Evolutionary conservation across 441 rosid species (phyloP).

Genomic region (Corymbia citriodora): DNA sequence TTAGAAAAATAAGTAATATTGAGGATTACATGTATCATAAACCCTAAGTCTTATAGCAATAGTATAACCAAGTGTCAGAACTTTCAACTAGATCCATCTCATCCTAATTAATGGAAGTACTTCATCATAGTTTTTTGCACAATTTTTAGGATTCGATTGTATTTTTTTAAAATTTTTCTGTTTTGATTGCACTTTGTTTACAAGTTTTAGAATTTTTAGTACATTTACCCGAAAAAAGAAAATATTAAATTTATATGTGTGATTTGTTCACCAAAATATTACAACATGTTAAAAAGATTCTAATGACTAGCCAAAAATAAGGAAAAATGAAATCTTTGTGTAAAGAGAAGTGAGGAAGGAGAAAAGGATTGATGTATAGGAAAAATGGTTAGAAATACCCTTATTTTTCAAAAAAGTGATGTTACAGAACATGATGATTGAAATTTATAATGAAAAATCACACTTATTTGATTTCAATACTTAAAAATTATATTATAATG

Average conservation of each 20-base stretch:
- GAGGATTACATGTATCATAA: neutral
- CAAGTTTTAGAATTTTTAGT: neutral
- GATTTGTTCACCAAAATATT: neutral
- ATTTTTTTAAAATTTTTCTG: neutral
- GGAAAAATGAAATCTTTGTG: neutral
- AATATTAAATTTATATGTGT: neutral
- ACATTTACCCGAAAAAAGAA: accelerated
- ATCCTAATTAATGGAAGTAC: neutral
- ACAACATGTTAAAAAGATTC: neutral
- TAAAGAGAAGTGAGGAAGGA: neutral
- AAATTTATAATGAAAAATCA: neutral
- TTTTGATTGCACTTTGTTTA: neutral
- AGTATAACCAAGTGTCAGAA: neutral
- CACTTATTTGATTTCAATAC: neutral
- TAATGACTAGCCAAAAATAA: neutral
- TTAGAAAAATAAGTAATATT: neutral
- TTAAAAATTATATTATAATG: too few species aligned
- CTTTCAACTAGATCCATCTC: neutral
- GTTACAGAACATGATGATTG: neutral
- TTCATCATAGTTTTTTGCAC: neutral
- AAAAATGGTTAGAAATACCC: neutral
- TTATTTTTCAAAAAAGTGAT: neutral
- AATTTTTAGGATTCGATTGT: neutral
- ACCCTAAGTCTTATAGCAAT: neutral
- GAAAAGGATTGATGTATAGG: neutral